Evolutionary conservation across 345 rosid genomes (phyloP), one percentile per base, ranked within the genome.

Genomic region (Bretschneidera sinensis): DNA sequence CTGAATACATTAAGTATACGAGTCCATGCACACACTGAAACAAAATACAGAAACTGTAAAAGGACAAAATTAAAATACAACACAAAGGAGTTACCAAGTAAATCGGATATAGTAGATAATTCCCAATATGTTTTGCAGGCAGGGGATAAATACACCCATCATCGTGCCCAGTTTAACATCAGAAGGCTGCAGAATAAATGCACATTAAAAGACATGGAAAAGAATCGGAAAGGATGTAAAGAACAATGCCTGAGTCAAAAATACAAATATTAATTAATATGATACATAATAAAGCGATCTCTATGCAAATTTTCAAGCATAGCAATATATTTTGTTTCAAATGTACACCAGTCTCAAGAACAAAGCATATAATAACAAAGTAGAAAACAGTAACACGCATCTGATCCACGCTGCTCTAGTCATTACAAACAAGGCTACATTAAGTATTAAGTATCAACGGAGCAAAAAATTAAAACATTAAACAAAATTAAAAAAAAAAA

Each of bases 111-210:
- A 95, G 85, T 86, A 91, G 68, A 95, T 95, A 73, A 95, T 91
- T 77, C 99, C 99, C 79, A 95, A 71, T 64, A 95, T 95, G 81
- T 85, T 95, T 79, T 95, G 99, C 80, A 95, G 70, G 81, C 99
- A 95, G 23, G 99, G 99, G 56, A 95, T 75, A 53, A 95, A 95
- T 58, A 95, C 99, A 63, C 99, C 99, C 98, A 95, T 95, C 97
- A 95, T 33, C 24, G 99, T 95, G 34, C 98, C 96, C 80, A 91
- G 61, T 84, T 95, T 91, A 66, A 80, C 66, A 51, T 77, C 88
- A 55, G 71, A 63, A 55, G 77, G 71, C 98, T 95, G 91, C 86
- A 82, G 54, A 43, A 55, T 61, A 72, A 50, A 64, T 52, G 69
- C 63, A 72, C 35, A 71, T 55, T 61, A 61, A 34, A 45, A 65